phyloP scores from a whole-genome alignment of 306 rosid genomes.

The Ziziphus jujuba region DNA sequence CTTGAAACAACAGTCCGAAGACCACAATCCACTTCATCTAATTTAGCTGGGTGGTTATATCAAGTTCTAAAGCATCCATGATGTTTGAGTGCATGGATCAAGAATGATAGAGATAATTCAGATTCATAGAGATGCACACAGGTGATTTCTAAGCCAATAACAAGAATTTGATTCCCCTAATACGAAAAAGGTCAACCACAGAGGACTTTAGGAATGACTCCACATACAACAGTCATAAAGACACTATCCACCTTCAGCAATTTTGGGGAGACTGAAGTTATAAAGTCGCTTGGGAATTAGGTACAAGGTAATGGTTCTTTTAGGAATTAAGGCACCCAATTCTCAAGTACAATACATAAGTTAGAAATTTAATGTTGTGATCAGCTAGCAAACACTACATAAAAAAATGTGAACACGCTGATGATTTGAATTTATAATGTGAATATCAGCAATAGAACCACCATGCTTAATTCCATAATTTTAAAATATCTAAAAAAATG shows the following conservation, averaged over 20 bases:
- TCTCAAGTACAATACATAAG: background rate
- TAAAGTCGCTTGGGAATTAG: background rate
- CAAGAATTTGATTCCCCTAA: too few species aligned
- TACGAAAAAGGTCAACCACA: too few species aligned
- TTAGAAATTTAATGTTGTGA: background rate
- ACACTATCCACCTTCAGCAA: background rate
- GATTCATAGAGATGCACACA: background rate
- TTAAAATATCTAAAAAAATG: slow-evolving; percentile 1
- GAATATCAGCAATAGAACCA: slow-evolving; percentile 16
- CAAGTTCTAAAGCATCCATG: background rate
- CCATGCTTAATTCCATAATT: slow-evolving; percentile 14
- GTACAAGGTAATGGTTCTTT: background rate
- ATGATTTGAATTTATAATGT: slow-evolving; percentile 17
- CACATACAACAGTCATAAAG: background rate
- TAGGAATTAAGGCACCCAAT: background rate
- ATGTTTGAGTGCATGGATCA: background rate
- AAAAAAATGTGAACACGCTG: background rate
- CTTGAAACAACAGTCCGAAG: background rate
- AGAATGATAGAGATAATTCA: background rate
- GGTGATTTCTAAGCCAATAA: too few species aligned
- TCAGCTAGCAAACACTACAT: too few species aligned
- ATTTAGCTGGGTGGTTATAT: background rate
- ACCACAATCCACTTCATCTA: background rate
- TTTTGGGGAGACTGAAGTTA: background rate
- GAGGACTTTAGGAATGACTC: too few species aligned